Base-by-base conservation (phyloP, 805 yeast species). In the Yamadazyma scolyti region DNA sequence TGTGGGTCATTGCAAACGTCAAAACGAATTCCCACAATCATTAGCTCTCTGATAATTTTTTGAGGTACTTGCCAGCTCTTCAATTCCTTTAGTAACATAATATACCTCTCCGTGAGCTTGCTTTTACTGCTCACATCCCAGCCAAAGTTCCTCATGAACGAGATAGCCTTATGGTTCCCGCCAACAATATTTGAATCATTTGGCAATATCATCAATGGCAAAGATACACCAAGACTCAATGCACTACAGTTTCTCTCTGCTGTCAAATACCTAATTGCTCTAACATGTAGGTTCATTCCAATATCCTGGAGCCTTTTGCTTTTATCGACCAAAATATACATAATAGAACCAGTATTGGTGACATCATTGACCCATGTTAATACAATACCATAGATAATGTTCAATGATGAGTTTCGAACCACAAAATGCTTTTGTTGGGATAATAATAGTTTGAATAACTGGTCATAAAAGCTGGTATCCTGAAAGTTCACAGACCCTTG, bases 11-110 rank as follows among this genome's bases (percentile, higher is more conserved):
- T 58, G 43, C 77, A 69, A n/a, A 75, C 61, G 43, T 74, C 79
- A 50, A 77, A 75, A 39, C 75, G 54, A 9, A 76, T 70, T 3
- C 80, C 79, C 23, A 74, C 73, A 34, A 74, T 71, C 58, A 71
- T 73, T 39, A 77, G 58, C 39, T 73, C 78, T 30, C 71, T 54
- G 24, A 75, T 71, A 5, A 76, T 64, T 41, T 73, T 73, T 35
- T 70, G 65, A 2, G 79, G 71, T 4, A 77, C 76, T 37, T 51
- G 60, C 82, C 82, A 76, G 18, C 54, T 48, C 4, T 52, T 49
- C 16, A 75, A 44, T 30, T 68, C 47, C 11, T 65, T 48, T 31
- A 77, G 47, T 10, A 62, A 43, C 68, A 76, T 57, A 4, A 71
- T 48, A 33, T 58, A 53, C 22, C 40, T 57, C 36, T 40, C 52